Evolutionary conservation across 306 rosid species (phyloP).

Genomic region (Acacia confusa): DNA sequence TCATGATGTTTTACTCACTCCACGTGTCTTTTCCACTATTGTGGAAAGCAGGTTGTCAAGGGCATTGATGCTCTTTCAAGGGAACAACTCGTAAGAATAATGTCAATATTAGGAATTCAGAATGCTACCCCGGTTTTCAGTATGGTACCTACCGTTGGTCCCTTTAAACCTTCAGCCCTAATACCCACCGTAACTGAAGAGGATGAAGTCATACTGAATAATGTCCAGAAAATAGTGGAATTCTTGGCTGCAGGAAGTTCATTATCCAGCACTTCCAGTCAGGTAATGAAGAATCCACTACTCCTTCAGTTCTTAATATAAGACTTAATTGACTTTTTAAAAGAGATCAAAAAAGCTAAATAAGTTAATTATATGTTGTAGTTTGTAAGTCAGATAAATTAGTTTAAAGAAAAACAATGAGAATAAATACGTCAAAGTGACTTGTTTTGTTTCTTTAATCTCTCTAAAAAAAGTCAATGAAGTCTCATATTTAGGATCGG

Average conservation of each 20-base stretch:
- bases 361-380: too few species aligned
- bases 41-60: conserved; percentile 74
- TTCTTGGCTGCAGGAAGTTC: conserved; percentile 92
- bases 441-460: too few species aligned
- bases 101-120: conserved; percentile 73
- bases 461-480: too few species aligned
- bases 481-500: too few species aligned
- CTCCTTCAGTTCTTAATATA: too few species aligned
- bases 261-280: conserved; percentile 52
- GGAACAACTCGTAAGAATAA: conserved; percentile 79
- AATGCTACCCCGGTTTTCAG: conserved; percentile 77
- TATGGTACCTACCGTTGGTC: conserved; percentile 88
- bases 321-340: too few species aligned
- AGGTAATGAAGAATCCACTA: conserved; percentile 53
- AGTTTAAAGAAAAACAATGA: too few species aligned
- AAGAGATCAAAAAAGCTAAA: too few species aligned
- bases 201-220: conserved; percentile 87
- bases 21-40: conserved; percentile 21
- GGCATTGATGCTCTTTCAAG: conserved; percentile 95
- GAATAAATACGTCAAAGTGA: too few species aligned
- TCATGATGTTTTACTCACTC: not conserved
- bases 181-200: conserved; percentile 81
- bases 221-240: conserved; percentile 79
- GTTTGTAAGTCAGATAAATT: too few species aligned
- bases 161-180: conserved; percentile 73